Evolutionary conservation across 495 filamentous ascomycete genomes (phyloP).

Genomic region (Staphylotrichum tortipilum): DNA sequence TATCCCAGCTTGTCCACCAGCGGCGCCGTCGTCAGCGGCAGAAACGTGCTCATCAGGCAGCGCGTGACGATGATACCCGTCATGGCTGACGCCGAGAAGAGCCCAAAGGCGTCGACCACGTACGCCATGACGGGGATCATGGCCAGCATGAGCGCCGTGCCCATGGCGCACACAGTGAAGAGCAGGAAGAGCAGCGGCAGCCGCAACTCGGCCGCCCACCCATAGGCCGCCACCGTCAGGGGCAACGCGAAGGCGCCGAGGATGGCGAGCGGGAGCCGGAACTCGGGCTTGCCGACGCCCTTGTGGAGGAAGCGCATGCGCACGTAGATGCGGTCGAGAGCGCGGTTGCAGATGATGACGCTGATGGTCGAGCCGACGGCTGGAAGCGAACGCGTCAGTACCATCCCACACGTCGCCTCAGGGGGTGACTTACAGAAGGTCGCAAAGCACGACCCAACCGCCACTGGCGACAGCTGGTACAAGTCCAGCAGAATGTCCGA

Average conservation of each 20-base stretch:
- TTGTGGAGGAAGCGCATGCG: conserved; percentile 32
- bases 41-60: conserved; percentile 45
- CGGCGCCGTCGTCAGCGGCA: conserved; percentile 42
- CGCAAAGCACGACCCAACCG: conserved; percentile 40
- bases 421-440: conserved; percentile 40
- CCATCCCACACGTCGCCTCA: not conserved
- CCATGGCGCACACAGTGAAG: conserved; percentile 33
- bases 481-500: conserved; percentile 40
- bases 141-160: conserved; percentile 33
- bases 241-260: conserved; percentile 37
- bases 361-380: conserved; percentile 43
- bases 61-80: conserved; percentile 46
- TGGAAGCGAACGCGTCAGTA: conserved; percentile 31
- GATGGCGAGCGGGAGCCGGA: conserved; percentile 43
- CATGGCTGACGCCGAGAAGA: conserved; percentile 49
- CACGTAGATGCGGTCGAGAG: conserved; percentile 45
- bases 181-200: conserved; percentile 36
- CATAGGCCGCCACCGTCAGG: conserved; percentile 36
- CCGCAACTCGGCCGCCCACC: conserved; percentile 36
- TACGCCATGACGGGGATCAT: conserved; percentile 46
- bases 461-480: conserved; percentile 40
- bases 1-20: conserved; percentile 39
- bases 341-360: conserved; percentile 36
- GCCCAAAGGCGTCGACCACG: conserved; percentile 49
- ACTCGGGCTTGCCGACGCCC: conserved; percentile 38